Conservation (phyloP, 2,329 filamentous ascomycete species). For the Cladosporium sp. region DNA sequence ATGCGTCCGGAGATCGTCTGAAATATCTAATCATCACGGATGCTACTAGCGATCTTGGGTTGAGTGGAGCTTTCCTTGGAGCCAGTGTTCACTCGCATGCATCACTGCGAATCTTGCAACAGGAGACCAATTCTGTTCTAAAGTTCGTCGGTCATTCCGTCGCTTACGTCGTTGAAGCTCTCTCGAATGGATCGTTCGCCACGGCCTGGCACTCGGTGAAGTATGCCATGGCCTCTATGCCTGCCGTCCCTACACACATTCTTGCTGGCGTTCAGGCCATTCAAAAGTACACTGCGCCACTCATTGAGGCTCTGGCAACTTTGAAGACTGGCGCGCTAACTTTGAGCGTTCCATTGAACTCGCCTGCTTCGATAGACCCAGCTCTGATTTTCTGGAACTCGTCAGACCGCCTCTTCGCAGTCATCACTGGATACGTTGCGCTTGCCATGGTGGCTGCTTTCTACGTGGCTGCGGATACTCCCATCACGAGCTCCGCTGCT, state of each 20-base stretch:
- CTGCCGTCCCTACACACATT: slow-evolving; percentile 8
- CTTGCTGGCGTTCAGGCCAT: slow-evolving; percentile 20
- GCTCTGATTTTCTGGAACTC: slow-evolving; percentile 46
- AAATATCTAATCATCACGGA: slow-evolving; percentile 24
- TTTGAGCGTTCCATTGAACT: slow-evolving; percentile 19
- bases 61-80: slow-evolving; percentile 31
- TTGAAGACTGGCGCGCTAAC: slow-evolving; percentile 28
- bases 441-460: slow-evolving; percentile 72
- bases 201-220: slow-evolving; percentile 22
- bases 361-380: slow-evolving; percentile 35
- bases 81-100: slow-evolving; percentile 33
- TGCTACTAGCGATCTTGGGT: slow-evolving; percentile 21
- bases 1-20: slow-evolving; percentile 26
- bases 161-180: slow-evolving; percentile 28
- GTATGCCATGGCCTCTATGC: slow-evolving; percentile 19
- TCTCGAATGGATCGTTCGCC: slow-evolving; percentile 28
- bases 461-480: slow-evolving; percentile 73
- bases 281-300: slow-evolving; percentile 23
- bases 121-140: slow-evolving; percentile 28
- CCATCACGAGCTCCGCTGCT: slow-evolving; percentile 62
- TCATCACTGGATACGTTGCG: slow-evolving; percentile 77
- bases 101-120: slow-evolving; percentile 29
- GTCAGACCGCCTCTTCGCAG: slow-evolving; percentile 66
- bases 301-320: slow-evolving; percentile 25
- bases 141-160: slow-evolving; percentile 26